A percentile compares a stretch with the other conserved stretches of the same genome.
phyloP scores from a whole-genome alignment of 139 green algal genomes.

The Zygnema circumcarinatum region DNA sequence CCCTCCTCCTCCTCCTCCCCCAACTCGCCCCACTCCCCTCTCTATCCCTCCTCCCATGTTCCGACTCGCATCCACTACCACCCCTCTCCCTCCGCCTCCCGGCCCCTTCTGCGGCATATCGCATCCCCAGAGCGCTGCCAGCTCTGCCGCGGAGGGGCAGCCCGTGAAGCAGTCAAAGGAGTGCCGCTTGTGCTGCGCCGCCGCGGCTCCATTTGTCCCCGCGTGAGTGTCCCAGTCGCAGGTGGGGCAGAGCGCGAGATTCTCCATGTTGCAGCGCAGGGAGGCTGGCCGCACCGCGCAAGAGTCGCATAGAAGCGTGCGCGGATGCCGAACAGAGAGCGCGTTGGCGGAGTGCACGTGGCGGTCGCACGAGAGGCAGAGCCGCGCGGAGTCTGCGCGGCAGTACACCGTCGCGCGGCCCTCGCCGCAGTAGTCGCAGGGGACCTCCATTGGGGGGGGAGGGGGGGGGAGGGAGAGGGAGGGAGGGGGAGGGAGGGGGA shows the following conservation, averaged over 20 bases:
- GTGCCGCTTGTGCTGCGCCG: conserved; percentile 17
- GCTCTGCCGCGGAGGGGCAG: conserved; percentile 23
- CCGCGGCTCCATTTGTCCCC: neutral
- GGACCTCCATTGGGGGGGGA: neutral
- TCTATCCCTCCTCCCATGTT: no score
- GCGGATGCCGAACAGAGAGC: conserved; percentile 21
- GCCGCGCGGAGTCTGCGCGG: conserved; percentile 13
- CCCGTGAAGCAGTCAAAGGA: conserved; percentile 34
- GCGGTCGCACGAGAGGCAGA: conserved; percentile 36
- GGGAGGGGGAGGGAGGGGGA: neutral
- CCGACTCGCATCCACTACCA: no score
- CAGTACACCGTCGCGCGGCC: conserved; percentile 32
- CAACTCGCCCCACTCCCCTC: no score
- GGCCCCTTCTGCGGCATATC: no score
- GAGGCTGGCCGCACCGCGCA: conserved; percentile 21
- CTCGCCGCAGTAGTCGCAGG: conserved; percentile 29
- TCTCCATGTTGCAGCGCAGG: conserved; percentile 19
- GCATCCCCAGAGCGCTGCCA: conserved; percentile 30
- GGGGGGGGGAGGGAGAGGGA: neutral
- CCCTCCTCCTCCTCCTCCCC: no score
- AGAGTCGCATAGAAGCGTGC: conserved; percentile 19
- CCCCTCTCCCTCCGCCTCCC: no score
- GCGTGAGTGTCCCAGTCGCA: neutral
- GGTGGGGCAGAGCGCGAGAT: conserved; percentile 16
- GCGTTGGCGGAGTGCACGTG: conserved; percentile 31